These are phyloP conservation scores for Colletotrichum costaricense DNA, from an alignment of 2,329 filamentous ascomycete species.

Conservation along the genomic window DNA sequence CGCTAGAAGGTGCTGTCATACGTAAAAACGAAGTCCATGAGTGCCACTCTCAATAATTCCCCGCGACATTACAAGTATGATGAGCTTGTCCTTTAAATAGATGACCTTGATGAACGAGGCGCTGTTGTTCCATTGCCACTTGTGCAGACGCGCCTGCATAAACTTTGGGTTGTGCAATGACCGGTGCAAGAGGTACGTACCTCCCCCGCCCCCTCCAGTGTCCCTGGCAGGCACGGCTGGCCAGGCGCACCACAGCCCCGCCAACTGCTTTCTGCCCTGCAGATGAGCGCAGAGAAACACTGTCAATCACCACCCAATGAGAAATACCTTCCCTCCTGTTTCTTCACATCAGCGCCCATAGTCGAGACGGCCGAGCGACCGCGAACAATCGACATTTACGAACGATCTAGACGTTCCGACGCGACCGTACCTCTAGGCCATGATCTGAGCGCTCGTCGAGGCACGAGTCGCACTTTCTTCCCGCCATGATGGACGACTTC, in stretches of 20 bases:
- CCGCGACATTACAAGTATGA: background rate
- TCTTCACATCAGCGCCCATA: conserved; percentile 2
- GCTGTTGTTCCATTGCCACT: background rate
- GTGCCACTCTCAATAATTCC: background rate
- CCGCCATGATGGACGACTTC: conserved; percentile 87
- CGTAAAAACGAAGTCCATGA: background rate
- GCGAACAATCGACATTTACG: background rate
- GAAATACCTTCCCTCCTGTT: conserved; percentile 3
- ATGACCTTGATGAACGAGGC: too few species aligned
- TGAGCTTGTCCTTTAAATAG: too few species aligned
- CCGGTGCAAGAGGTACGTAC: conserved; percentile 1
- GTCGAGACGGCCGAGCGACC: background rate
- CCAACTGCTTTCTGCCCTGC: conserved; percentile 30
- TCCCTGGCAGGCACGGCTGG: background rate
- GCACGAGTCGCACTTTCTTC: conserved; percentile 30
- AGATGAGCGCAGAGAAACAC: conserved; percentile 21
- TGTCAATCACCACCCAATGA: conserved; percentile 9
- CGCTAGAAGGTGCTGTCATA: conserved; percentile 4
- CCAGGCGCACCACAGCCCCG: conserved; percentile 26
- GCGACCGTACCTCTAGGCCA: conserved; percentile 6
- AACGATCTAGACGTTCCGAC: background rate
- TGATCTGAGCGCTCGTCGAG: conserved; percentile 22
- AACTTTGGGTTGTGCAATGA: background rate
- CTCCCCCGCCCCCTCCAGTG: conserved; percentile 3
- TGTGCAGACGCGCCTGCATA: background rate